Evolutionary conservation across 148 eudicot genomes (phyloP), one percentile per base, ranked within the genome.

Genomic region (Vaccinium vitisidaea): DNA sequence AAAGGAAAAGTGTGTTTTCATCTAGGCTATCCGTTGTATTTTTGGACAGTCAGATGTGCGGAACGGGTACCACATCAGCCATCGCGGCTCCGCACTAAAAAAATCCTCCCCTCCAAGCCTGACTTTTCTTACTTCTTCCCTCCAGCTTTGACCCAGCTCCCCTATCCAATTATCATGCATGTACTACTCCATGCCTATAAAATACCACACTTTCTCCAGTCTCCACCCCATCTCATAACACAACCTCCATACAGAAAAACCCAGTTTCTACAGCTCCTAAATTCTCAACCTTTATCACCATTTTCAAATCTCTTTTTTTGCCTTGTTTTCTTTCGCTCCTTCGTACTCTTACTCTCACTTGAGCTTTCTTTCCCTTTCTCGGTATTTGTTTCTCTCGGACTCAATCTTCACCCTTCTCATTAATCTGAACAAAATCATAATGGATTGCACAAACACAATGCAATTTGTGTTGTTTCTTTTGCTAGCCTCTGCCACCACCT

Each of bases 401-500:
- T 30, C 43, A 30, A 69, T 69, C 73, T 67, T 67, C 73, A 25
- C 32, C 73, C 50, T 15, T 23, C 6, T 2, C 77, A 32, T 5
- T 73, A 73, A 15, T 16, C 14, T 14, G 48, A 14, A 73, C 21
- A 73, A 14, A 4, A 27, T 21, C 43, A 8, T 1, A 71, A 83
- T 83, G 84, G 30, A 15, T 76, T 36, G 0, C 54, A 18, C 19
- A 8, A 75, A 23, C 48, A 58, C 76, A 77, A 30, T 53, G n/a
- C 16, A 19, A n/a, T 49, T 85, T 14, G 12, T 82, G 4, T 39
- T 82, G 46, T 83, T 87, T 63, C 48, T 89, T 0, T 25, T 65
- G 46, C 58, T 86, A 2, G 75, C 88, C 21, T 70, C 58, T 16
- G 50, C 77, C 1, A 39, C 56, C 25, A 82, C 84, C 16, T 32